A percentile compares a stretch with the other conserved stretches of the same genome.
These are phyloP conservation scores for Athelia sp. DNA, from an alignment of 1,284 basidiomycete species.

Conservation along the genomic window DNA sequence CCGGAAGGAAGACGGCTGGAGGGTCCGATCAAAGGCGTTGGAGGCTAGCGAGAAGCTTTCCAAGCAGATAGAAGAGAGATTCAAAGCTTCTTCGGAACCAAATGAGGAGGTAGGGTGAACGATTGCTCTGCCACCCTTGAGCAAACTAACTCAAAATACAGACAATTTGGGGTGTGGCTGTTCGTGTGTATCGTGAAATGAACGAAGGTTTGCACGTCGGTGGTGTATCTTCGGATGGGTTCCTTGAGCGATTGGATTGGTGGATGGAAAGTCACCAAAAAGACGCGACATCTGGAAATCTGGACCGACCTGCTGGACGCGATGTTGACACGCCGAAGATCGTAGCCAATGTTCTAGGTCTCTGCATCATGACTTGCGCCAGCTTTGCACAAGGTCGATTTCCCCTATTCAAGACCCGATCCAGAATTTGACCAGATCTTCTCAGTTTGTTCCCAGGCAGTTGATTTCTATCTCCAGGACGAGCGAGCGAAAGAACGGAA, in stretches of 20 bases:
- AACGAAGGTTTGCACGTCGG: too few species aligned
- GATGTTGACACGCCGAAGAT: background rate
- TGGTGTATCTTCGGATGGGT: too few species aligned
- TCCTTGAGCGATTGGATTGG: too few species aligned
- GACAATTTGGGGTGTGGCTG: too few species aligned
- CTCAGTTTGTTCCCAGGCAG: background rate
- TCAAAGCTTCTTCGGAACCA: background rate
- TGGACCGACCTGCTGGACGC: too few species aligned
- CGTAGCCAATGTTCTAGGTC: conserved; percentile 1
- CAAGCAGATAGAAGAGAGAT: background rate
- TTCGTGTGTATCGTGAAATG: too few species aligned
- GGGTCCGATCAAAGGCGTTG: background rate
- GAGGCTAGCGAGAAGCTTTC: background rate
- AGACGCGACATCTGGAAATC: too few species aligned
- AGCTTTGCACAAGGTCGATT: background rate
- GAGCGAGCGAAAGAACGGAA: background rate
- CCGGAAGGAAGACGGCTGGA: background rate
- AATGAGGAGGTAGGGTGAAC: background rate
- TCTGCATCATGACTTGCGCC: conserved; percentile 2
- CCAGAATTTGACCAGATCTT: background rate
- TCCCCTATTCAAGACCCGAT: background rate
- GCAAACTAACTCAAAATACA: too few species aligned
- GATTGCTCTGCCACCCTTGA: too few species aligned
- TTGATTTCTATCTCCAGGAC: background rate
- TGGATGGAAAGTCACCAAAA: too few species aligned